phyloP scores from a whole-genome alignment of 805 yeast genomes.

The Ogataea siamensis region DNA sequence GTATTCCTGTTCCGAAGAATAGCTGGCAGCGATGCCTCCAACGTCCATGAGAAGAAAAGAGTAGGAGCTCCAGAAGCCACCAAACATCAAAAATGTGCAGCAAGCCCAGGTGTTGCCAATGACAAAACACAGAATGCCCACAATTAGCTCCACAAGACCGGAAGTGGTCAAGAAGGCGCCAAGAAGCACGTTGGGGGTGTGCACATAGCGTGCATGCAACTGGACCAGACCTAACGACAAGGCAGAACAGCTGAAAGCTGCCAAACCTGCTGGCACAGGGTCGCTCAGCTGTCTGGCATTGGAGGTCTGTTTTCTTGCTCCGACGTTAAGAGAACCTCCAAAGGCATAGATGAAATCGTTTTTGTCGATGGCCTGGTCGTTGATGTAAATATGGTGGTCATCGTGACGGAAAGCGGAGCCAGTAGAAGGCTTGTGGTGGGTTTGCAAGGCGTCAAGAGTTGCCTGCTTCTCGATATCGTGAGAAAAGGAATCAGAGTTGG shows the following conservation, averaged over 20 bases:
- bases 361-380: conserved; percentile 43
- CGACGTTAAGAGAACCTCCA: conserved; percentile 54
- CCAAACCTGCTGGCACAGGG: conserved; percentile 55
- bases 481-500: conserved; percentile 23
- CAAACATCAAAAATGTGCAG: conserved; percentile 51
- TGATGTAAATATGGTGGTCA: conserved; percentile 41
- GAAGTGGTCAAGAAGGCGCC: conserved; percentile 49
- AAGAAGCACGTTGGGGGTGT: conserved; percentile 41
- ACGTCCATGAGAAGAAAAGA: conserved; percentile 44
- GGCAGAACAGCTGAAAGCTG: conserved; percentile 46
- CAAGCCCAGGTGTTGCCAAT: conserved; percentile 57
- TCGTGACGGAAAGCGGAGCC: conserved; percentile 38
- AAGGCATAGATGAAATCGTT: conserved; percentile 61
- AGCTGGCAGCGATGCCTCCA: conserved; percentile 42
- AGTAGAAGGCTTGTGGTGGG: conserved; percentile 13
- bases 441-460: conserved; percentile 11
- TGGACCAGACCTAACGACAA: conserved; percentile 47
- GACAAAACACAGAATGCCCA: conserved; percentile 50
- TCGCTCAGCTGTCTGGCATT: conserved; percentile 35
- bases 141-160: conserved; percentile 48
- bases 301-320: conserved; percentile 33
- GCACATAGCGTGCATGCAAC: conserved; percentile 46
- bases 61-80: conserved; percentile 54
- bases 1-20: conserved; percentile 37
- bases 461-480: conserved; percentile 31